phyloP scores from a whole-genome alignment of 495 filamentous ascomycete species.

The Penicillium subrubescens region DNA sequence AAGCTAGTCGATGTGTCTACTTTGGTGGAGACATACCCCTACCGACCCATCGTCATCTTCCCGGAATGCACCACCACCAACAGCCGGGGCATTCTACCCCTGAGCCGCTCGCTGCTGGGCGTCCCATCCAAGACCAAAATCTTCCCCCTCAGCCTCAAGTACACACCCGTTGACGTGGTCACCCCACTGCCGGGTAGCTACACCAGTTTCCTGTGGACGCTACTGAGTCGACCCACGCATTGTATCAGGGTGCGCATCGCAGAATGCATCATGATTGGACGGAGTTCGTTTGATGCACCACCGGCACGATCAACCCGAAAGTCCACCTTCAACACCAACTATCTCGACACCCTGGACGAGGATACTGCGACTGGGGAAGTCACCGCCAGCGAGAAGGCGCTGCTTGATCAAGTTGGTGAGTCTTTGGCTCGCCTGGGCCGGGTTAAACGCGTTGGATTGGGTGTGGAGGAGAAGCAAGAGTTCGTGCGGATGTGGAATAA shows the following conservation, averaged over 20 bases:
- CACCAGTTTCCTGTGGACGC: conserved; percentile 74
- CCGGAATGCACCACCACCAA: conserved; percentile 95
- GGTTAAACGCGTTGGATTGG: conserved; percentile 87
- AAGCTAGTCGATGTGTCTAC: conserved; percentile 60
- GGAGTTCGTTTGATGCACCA: conserved; percentile 16
- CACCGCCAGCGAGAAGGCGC: conserved; percentile 57
- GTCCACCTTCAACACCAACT: conserved; percentile 50
- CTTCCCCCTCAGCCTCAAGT: conserved; percentile 86
- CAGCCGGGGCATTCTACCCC: conserved; percentile 83
- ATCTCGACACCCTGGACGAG: conserved; percentile 48
- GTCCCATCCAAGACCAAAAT: conserved; percentile 67
- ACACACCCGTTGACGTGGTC: conserved; percentile 84
- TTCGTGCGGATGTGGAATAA: conserved; percentile 69
- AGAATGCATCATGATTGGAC: conserved; percentile 59
- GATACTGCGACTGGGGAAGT: conserved; percentile 40
- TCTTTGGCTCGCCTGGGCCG: conserved; percentile 85
- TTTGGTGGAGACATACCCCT: conserved; percentile 67
- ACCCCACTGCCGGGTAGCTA: conserved; percentile 80
- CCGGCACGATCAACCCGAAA: conserved; percentile 25
- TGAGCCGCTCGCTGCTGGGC: conserved; percentile 71
- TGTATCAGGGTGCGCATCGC: conserved; percentile 89
- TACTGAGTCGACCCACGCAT: conserved; percentile 84
- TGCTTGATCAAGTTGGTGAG: conserved; percentile 78
- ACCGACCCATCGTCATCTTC: conserved; percentile 78
- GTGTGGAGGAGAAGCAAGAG: conserved; percentile 75